Base-by-base conservation (phyloP, 2,329 filamentous ascomycete genomes). In the Scopulariopsis brevicaulis region DNA sequence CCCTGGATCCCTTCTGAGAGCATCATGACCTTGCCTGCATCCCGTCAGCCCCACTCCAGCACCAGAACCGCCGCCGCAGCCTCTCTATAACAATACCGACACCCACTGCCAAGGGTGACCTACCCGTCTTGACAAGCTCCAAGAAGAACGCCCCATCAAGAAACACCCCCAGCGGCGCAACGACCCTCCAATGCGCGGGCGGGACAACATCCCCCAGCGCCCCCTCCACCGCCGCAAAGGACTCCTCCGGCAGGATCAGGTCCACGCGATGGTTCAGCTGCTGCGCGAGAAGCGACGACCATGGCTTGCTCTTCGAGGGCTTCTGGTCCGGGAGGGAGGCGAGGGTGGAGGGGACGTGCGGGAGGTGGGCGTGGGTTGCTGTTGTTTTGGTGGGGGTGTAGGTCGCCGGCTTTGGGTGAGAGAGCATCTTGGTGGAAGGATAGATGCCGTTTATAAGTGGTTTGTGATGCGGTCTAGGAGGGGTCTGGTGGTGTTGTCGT, bases 111-210 rank as follows among this genome's bases (percentile, higher is more conserved):
- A 35, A 24, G 46, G 54, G n/a, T 8, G 10, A 12, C 68, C 24
- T 73, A 89, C 89, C 88, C 60, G 79, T 80, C 70, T 96, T 96
- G 63, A 97, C 85, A 67, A 95, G 92, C 51, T 84, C 77, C n/a
- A 82, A 86, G 65, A 96, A 91, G 65, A 96, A 96, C 0, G 85
- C 81, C 1, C 83, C 82, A 37, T 87, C 78, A 1, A 97, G 68
- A 5, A 97, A 67, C 59, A 90, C 84, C 10, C 78, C 79, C 11
- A 96, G 77, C 3, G 83, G 82, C 80, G 96, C 85, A 63, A 83
- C 81, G 2, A 96, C 83, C 60, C 82, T 80, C 35, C 81, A 81
- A 75, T 89, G 95, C 14, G 64, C 63, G 1, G 79, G 77, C 5
- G 64, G 63, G 8, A 64, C 64, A 14, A 63, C 64, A 3, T 65